phyloP scores from a whole-genome alignment of 2,329 filamentous ascomycete genomes.

The Colletotrichum liaoningense region DNA sequence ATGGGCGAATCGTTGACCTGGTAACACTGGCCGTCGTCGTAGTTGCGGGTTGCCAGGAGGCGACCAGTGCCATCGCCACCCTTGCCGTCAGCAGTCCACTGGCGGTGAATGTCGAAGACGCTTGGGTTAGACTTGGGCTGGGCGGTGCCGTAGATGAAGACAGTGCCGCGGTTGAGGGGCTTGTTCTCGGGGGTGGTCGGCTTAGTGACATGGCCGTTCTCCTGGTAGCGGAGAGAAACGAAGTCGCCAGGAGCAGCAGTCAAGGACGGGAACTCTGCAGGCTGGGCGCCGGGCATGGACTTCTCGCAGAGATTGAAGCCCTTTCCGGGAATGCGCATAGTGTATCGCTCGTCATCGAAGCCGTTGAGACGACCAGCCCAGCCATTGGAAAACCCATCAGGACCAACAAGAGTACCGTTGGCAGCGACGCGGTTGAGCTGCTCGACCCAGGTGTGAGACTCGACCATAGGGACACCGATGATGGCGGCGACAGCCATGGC shows the following conservation, averaged over 20 bases:
- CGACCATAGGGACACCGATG: constrained; percentile 38
- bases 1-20: constrained; percentile 75
- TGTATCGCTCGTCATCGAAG: constrained; percentile 69
- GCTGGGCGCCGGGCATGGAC: constrained; percentile 9
- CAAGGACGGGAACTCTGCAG: constrained; percentile 68
- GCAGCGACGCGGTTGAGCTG: constrained; percentile 75
- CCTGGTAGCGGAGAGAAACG: constrained; percentile 75
- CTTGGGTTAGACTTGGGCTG: constrained; percentile 63
- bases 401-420: constrained; percentile 79
- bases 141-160: constrained; percentile 80
- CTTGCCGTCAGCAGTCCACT: constrained; percentile 83
- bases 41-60: constrained; percentile 82
- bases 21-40: constrained; percentile 91
- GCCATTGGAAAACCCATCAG: constrained; percentile 80
- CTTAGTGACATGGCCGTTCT: constrained; percentile 81
- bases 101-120: constrained; percentile 74
- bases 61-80: constrained; percentile 83
- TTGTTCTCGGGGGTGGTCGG: constrained; percentile 68
- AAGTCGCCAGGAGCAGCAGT: constrained; percentile 69
- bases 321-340: constrained; percentile 71
- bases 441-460: constrained; percentile 87
- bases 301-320: constrained; percentile 41
- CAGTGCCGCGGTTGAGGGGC: constrained; percentile 74
- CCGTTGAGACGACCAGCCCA: constrained; percentile 69
- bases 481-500: constrained; percentile 45